Evolutionary conservation across 2,329 filamentous ascomycete genomes (phyloP), one percentile per base, ranked within the genome.

Genomic region (Ascochyta rabiei): DNA sequence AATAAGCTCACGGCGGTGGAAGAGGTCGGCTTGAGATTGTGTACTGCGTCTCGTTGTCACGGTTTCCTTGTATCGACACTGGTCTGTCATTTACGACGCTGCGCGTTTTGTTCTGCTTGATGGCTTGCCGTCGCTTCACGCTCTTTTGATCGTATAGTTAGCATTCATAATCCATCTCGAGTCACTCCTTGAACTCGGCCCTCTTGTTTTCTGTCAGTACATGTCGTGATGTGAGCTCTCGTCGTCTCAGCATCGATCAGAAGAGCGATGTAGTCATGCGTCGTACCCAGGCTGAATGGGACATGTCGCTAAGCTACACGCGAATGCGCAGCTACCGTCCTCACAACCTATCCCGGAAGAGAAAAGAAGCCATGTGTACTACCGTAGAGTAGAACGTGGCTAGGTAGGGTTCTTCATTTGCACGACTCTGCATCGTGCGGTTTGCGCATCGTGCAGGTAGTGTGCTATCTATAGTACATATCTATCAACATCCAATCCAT

Each of bases 1-100:
- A 66, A 47, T 63, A 55, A 44, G 16, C 6, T 5, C n/a, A 13
- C 31, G 9, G n/a, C 28, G 13, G 24, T n/a, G 16, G 4, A 15
- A 40, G 18, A 23, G 4, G 39, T 30, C 6, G 12, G 19, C 6
- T 26, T 2, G 1, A 12, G 23, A 33, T 24, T 28, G 24, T 19
- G 10, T 19, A 1, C 1, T 6, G 12, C 21, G 5, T 38, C 16
- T 13, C 2, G 7, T 28, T 23, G 21, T 13, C 9, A 10, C 4
- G 37, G 8, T 31, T 10, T 42, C 39, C 13, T 41, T 47, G 43
- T 47, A 47, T 42, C 43, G 42, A 52, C 43, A 53, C 30, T 12
- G 16, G 37, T 42, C 37, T 47, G 23, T 45, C 43, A 12, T 33
- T 47, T 41, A 4, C 34, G 24, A 21, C 21, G 31, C 23, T 31